Conservation (phyloP, 345 rosid genomes). For the Populus euphratica region DNA sequence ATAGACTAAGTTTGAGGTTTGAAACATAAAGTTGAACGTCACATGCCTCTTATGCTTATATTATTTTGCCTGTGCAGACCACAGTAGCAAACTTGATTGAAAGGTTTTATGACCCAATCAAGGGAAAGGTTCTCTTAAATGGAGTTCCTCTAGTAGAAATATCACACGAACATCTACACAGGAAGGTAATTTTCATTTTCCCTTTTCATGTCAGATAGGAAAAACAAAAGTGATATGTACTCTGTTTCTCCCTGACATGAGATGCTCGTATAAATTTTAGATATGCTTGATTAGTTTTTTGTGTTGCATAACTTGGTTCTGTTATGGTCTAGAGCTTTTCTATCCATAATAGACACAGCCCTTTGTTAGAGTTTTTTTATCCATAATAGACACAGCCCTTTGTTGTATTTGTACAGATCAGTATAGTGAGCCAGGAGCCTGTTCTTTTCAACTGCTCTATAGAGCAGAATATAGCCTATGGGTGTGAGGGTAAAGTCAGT, state of each 20-base stretch:
- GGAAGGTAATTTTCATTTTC: conserved; percentile 41
- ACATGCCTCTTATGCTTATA: not conserved
- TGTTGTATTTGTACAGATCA: conserved; percentile 33
- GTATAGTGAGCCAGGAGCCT: conserved; percentile 98
- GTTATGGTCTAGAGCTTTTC: not conserved
- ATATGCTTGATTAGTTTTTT: not conserved
- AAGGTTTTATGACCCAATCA: conserved; percentile 82
- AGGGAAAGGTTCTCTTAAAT: conserved; percentile 73
- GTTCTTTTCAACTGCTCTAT: conserved; percentile 62
- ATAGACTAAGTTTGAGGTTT: not conserved
- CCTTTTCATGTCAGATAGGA: not conserved
- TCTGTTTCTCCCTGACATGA: not conserved
- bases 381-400: not conserved
- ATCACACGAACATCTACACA: conserved; percentile 78
- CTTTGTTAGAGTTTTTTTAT: not conserved
- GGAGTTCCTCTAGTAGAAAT: conserved; percentile 77
- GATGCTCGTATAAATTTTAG: not conserved
- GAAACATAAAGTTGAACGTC: not conserved
- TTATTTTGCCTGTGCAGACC: conserved; percentile 48
- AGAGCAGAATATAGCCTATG: conserved; percentile 64
- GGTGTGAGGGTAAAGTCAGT: conserved; percentile 59
- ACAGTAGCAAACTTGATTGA: conserved; percentile 90
- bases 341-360: not conserved
- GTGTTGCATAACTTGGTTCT: not conserved
- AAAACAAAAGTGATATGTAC: not conserved